Evolutionary conservation across 2,329 filamentous ascomycete genomes (phyloP), one percentile per base, ranked within the genome.

Genomic region (Fusarium continuum): DNA sequence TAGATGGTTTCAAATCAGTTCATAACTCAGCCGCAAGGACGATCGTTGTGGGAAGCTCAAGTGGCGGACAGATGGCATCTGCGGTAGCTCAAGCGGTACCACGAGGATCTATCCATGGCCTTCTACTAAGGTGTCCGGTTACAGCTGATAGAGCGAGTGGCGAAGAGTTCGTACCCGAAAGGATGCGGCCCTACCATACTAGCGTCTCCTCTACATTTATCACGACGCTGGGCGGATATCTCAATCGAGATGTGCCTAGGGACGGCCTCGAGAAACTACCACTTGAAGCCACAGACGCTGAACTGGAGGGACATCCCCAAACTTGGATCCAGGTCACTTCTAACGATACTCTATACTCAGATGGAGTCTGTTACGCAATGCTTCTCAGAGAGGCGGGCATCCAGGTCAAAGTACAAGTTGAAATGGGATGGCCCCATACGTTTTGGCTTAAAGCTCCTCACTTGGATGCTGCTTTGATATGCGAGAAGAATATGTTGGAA

Each of bases 301-400:
- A 73, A 11, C 41, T 83, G 35, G 49, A 63, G 6, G 71, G 55
- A 3, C 68, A 78, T 60, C 77, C 79, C 51, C 72, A 74, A 53
- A 80, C 79, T 38, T 84, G 79, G 76, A 75, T 84, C 14, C 82
- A 84, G 72, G 70, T 83, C 5, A 79, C 77, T 55, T 80, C 79
- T 8, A 84, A 84, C 47, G 82, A 85, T 60, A 76, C 78, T 34
- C 75, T 83, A 56, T 83, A 83, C 69, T 81, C 79, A 17, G 82
- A 84, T 67, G 82, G 82, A 9, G 60, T 81, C 8, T 84, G 81
- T 61, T 83, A 83, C 65, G 81, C 78, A 5, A 77, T 78, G 67
- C 68, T 74, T 4, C 67, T 84, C 55, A 72, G 69, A 34, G 69
- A 74, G 11, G 75, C 73, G 5, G 78, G 77, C 10, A 74, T 77